Base-by-base conservation (phyloP, 306 rosid species). In the Abrus precatorius region DNA sequence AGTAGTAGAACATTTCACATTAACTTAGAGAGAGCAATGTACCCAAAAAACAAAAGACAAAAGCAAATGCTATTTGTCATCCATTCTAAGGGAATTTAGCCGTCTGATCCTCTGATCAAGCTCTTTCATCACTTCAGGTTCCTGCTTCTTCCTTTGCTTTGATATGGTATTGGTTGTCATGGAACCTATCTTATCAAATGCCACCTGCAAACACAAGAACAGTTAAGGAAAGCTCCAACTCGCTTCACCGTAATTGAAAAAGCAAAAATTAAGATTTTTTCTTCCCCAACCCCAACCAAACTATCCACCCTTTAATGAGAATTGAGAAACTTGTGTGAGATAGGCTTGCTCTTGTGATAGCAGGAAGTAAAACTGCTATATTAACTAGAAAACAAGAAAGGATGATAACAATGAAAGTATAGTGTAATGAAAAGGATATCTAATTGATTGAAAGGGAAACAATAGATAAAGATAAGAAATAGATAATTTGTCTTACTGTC, bases 41-140 rank as follows among this genome's bases (percentile, higher is more conserved):
- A 67, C 63, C 3, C 9, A 9, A 62, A 72, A 49, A 72, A 50
- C 1, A 49, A 45, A 59, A 14, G n/a, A 44, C 52, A 79, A 56
- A 59, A 66, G 78, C 69, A 56, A 67, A 69, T 40, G 72, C 79
- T 90, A 91, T 71, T 91, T 87, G 4, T 85, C 90, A 4, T 90
- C 90, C 78, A 60, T 3, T 79, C 82, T 88, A 62, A 90, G 70
- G 57, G 99, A 93, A 80, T 90, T 91, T 85, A 96, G 73, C 84
- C 93, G 87, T 84, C 90, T 92, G 66, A 88, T 68, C 85, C 98
- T 92, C 85, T 90, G 93, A 83, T 96, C 98, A 34, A 93, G 96
- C 86, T 96, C 99, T 43, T 90, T 93, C 99, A 92, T 90, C 9
- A 96, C 99, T 75, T 91, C 99, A 32, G 99, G 99, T 83, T 96